phyloP scores from a whole-genome alignment of 2,329 filamentous ascomycete genomes.

The Penicillium sp. region DNA sequence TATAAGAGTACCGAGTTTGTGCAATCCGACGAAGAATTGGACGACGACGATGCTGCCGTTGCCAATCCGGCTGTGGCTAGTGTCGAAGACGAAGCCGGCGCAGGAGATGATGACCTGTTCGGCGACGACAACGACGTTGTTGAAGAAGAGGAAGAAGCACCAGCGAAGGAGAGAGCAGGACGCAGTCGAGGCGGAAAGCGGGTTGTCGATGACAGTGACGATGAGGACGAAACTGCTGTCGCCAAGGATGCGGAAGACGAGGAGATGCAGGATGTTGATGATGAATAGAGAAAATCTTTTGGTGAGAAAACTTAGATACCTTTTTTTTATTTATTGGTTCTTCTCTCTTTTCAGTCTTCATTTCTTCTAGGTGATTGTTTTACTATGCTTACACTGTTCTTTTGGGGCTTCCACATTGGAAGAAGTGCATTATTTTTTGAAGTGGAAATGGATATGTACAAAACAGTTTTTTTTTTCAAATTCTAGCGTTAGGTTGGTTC shows the following conservation, averaged over 20 bases:
- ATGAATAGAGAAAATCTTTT: slow-evolving; percentile 6
- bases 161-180: neutral
- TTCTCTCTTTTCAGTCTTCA: slow-evolving; percentile 7
- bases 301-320: neutral
- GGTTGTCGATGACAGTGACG: slow-evolving; percentile 19
- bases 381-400: slow-evolving; percentile 1
- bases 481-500: slow-evolving; percentile 5
- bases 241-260: slow-evolving; percentile 25
- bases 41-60: slow-evolving; percentile 36
- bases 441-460: slow-evolving; percentile 4
- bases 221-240: slow-evolving; percentile 18
- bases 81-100: slow-evolving; percentile 16
- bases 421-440: neutral
- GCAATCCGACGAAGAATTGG: slow-evolving; percentile 60
- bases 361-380: slow-evolving; percentile 2
- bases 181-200: slow-evolving; percentile 13
- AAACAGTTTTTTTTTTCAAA: slow-evolving; percentile 4
- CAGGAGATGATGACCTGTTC: slow-evolving; percentile 37
- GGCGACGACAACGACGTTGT: slow-evolving; percentile 26
- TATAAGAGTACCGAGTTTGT: slow-evolving; percentile 85
- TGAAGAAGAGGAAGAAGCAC: slow-evolving; percentile 5
- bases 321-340: slow-evolving; percentile 14
- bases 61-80: slow-evolving; percentile 28
- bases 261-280: slow-evolving; percentile 19
- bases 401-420: neutral